Conservation (phyloP, 352 stramenopile genomes). For the Lagenidium giganteum region DNA sequence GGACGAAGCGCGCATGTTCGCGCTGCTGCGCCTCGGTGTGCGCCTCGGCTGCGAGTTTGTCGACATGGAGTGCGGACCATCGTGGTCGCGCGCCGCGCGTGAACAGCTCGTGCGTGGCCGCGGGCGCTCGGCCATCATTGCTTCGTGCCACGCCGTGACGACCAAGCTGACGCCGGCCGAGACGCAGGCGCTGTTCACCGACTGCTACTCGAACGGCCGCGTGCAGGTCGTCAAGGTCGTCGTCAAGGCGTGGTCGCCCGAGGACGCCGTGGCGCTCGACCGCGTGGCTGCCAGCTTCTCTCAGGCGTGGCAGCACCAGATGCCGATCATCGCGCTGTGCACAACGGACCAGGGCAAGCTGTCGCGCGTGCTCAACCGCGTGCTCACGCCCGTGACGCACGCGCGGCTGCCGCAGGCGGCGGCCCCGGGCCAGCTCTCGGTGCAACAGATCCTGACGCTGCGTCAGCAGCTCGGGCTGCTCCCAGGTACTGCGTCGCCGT, state of each 20-base stretch:
- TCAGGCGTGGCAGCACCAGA: constrained; percentile 51
- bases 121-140: constrained; percentile 59
- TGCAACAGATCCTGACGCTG: constrained; percentile 90
- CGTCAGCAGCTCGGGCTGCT: constrained; percentile 79
- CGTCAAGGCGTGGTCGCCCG: constrained; percentile 65
- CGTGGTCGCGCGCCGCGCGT: constrained; percentile 69
- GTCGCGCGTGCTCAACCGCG: constrained; percentile 92
- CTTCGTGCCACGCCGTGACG: constrained; percentile 64
- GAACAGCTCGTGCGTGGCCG: constrained; percentile 35
- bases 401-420: constrained; percentile 89
- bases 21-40: constrained; percentile 88
- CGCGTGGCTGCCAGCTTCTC: constrained; percentile 51
- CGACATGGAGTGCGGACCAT: constrained; percentile 96
- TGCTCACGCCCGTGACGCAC: constrained; percentile 96
- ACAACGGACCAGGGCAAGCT: constrained; percentile 91
- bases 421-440: constrained; percentile 94
- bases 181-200: constrained; percentile 51
- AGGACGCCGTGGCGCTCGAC: constrained; percentile 88
- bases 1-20: constrained; percentile 76
- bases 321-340: constrained; percentile 93
- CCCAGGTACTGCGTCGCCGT: no score
- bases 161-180: constrained; percentile 48
- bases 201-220: constrained; percentile 58
- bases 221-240: constrained; percentile 92
- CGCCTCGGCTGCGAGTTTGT: constrained; percentile 94